phyloP scores from a whole-genome alignment of 2,329 filamentous ascomycete genomes.

The Trichophyton simii region DNA sequence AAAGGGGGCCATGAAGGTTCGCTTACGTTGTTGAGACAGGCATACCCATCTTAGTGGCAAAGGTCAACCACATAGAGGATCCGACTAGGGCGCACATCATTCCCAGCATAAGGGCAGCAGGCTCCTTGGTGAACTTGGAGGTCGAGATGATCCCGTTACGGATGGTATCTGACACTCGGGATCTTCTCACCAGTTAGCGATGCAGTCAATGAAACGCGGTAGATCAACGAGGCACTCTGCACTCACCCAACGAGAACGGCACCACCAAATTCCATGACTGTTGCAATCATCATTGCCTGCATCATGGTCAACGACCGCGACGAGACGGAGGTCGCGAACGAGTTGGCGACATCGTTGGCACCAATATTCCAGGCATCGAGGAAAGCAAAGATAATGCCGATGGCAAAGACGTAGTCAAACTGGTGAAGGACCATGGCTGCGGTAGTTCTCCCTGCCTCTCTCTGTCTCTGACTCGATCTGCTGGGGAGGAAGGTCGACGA shows the following conservation, averaged over 20 bases:
- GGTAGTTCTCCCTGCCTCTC: not conserved
- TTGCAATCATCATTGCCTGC: conserved; percentile 39
- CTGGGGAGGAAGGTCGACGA: not conserved
- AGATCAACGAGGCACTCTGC: too few relatives aligned
- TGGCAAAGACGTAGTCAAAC: conserved; percentile 32
- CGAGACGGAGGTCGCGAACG: conserved; percentile 42
- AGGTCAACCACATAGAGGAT: conserved; percentile 27
- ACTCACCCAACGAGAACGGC: conserved; percentile 38
- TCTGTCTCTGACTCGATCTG: too few relatives aligned
- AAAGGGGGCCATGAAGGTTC: not conserved
- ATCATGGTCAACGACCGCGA: conserved; percentile 41
- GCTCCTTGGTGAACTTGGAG: conserved; percentile 24
- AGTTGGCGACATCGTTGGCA: conserved; percentile 43
- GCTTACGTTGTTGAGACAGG: conserved; percentile 29
- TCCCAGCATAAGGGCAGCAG: conserved; percentile 28
- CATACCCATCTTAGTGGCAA: conserved; percentile 26
- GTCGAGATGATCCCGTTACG: conserved; percentile 34
- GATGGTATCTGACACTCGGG: conserved; percentile 34
- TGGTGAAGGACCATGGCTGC: conserved; percentile 12
- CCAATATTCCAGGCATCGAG: conserved; percentile 28
- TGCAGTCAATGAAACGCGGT: not conserved
- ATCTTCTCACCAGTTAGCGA: not conserved
- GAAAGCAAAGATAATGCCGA: conserved; percentile 28
- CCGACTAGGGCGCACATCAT: conserved; percentile 29
- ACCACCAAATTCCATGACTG: conserved; percentile 40